Evolutionary conservation across 768 basidiomycete genomes (phyloP).

Genomic region (Daedalea quercina): DNA sequence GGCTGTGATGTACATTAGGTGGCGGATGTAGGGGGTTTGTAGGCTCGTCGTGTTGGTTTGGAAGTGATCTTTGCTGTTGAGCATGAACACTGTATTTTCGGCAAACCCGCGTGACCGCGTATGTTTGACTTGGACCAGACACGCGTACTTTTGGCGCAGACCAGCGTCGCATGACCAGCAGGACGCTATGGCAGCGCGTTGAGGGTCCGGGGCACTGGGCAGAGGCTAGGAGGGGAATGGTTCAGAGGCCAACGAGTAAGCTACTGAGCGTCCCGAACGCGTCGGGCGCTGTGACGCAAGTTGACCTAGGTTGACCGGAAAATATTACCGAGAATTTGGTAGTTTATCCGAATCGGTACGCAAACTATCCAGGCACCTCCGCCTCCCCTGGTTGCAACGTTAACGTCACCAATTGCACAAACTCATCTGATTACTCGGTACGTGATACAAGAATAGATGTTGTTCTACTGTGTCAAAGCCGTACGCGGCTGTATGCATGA

Average conservation of each 20-base stretch:
- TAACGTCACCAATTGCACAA: not conserved
- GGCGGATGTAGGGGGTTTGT: constrained; percentile 10
- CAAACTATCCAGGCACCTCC: not conserved
- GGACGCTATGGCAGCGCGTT: constrained; percentile 4
- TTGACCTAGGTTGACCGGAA: not conserved
- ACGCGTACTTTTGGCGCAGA: constrained; percentile 19
- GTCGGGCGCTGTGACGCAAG: constrained; percentile 6
- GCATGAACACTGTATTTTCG: constrained; percentile 20
- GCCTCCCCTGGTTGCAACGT: not conserved
- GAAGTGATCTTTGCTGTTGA: constrained; percentile 12
- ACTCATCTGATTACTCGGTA: too few relatives aligned
- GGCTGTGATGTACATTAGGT: not conserved
- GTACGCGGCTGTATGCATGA: too few relatives aligned
- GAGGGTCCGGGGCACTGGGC: not conserved
- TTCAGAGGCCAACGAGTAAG: not conserved
- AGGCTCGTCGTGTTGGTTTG: constrained; percentile 23
- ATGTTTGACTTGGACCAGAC: constrained; percentile 5
- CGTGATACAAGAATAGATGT: too few relatives aligned
- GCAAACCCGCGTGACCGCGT: constrained; percentile 15
- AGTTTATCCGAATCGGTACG: too few relatives aligned
- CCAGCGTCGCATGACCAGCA: constrained; percentile 27
- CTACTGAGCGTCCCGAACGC: not conserved
- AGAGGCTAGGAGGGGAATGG: not conserved
- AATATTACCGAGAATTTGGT: not conserved
- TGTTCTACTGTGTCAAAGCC: too few relatives aligned